Percentiles rank a stretch among this genome's conserved stretches.
Conservation (phyloP, 371 early-diverging fungal species). For the Funneliformis caledonium region DNA sequence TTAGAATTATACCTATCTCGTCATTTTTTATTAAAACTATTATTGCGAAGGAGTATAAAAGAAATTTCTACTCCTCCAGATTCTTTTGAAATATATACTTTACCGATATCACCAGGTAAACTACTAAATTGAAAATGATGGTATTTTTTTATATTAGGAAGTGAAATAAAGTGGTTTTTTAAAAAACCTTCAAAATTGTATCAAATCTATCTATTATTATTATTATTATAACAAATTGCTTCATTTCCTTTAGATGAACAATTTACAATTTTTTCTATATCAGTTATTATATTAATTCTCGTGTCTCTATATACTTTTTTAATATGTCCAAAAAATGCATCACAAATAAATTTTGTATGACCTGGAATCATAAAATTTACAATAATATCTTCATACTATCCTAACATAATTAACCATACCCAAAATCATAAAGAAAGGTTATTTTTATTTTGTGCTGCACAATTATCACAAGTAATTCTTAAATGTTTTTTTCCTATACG, state of each 20-base stretch:
- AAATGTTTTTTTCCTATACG: not conserved
- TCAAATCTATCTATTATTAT: no score
- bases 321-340: not conserved
- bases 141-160: not conserved
- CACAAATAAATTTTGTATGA: slow-evolving; percentile 19
- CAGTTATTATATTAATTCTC: no score
- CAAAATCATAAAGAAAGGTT: slow-evolving; percentile 8
- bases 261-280: no score
- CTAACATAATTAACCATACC: not conserved
- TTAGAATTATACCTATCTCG: not conserved
- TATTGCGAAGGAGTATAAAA: not conserved
- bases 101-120: slow-evolving; percentile 6
- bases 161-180: no score
- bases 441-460: slow-evolving; percentile 12
- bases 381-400: not conserved
- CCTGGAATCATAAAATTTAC: slow-evolving; percentile 10
- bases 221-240: no score
- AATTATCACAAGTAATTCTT: slow-evolving; percentile 21
- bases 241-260: no score
- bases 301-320: not conserved
- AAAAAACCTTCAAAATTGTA: no score
- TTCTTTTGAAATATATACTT: slow-evolving; percentile 11
- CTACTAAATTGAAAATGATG: slow-evolving; percentile 1
- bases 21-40: slow-evolving; percentile 4
- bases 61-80: not conserved